A percentile compares a stretch with the other conserved stretches of the same genome.
phyloP scores from a whole-genome alignment of 495 filamentous ascomycete species.

The Podospora comata region DNA sequence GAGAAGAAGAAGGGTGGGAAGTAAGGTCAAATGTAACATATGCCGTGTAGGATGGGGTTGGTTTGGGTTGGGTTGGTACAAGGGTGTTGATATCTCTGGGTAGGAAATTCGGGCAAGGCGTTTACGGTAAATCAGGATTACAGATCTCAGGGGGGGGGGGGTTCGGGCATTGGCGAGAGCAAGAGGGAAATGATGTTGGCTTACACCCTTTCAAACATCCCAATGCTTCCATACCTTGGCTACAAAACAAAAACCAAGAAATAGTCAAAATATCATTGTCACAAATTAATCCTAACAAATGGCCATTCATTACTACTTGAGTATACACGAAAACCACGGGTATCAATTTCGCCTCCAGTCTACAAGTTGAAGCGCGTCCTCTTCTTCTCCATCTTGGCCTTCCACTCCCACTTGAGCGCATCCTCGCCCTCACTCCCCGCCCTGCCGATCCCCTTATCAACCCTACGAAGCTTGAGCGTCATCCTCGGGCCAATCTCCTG shows the following conservation, averaged over 20 bases:
- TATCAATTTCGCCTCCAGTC: constrained; percentile 14
- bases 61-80: background rate
- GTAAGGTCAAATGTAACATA: background rate
- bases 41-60: background rate
- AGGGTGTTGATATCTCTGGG: too few species aligned
- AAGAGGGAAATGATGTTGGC: too few species aligned
- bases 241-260: too few species aligned
- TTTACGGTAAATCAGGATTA: too few species aligned
- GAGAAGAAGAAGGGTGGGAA: constrained; percentile 25
- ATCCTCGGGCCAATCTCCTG: constrained; percentile 82
- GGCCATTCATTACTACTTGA: background rate
- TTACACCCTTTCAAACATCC: too few species aligned
- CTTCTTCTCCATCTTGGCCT: constrained; percentile 86
- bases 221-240: too few species aligned
- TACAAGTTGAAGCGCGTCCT: constrained; percentile 90
- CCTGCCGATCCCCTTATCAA: constrained; percentile 85
- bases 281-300: background rate
- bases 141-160: too few species aligned
- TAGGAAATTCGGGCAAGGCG: background rate
- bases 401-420: constrained; percentile 84
- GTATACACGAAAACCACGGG: constrained; percentile 2
- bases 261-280: too few species aligned
- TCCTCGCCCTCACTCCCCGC: constrained; percentile 69
- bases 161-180: too few species aligned
- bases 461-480: constrained; percentile 82